Base-by-base conservation (phyloP, 768 basidiomycete species). In the Pleurotus tuber-regium region DNA sequence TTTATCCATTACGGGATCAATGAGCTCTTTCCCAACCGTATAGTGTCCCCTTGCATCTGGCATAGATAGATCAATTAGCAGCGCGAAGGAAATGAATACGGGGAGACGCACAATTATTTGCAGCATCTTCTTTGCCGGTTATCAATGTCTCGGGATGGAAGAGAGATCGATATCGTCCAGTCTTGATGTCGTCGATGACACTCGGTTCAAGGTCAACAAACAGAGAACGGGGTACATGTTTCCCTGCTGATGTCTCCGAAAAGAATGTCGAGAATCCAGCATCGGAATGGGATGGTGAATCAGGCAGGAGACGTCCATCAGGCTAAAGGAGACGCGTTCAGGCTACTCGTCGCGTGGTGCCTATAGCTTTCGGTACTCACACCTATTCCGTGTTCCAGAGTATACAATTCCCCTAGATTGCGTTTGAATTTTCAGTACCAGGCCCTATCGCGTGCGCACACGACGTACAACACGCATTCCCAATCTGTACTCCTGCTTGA, bases 111-210 rank as follows among this genome's bases (percentile, higher is more conserved):
- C 94, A 99, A 71, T 99, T 99, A 80, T 97, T 99, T 58, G 96
- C 96, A 43, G 96, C 96, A 63, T 99, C 96, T 76, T 99, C 96
- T 75, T 98, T 98, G 64, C 96, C 96, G 50, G 89, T 88, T 68
- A 98, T 86, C 74, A 99, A 82, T 41, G 92, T 90, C 76, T 98
- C 96, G 0, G 96, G 96, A 70, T 99, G 96, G 76, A 99, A 99
- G 24, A 99, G 83, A 54, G 87, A 86, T 67, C 91, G 81, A 76
- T 98, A 97, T 35, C 85, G 79, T 60, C 96, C 96, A 36, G 81
- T 86, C 71, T 92, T 90, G 67, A 99, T 92, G 62, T 94, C 93
- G 67, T 98, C 95, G 64, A 98, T 87, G 61, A 85, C 93, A 64
- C 93, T 91, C 39, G 95, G 94, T 71, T 98, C 95, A 59, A 94